Base-by-base conservation (phyloP, 129 eudicot genomes). In the Gnaphalium uliginosum region DNA sequence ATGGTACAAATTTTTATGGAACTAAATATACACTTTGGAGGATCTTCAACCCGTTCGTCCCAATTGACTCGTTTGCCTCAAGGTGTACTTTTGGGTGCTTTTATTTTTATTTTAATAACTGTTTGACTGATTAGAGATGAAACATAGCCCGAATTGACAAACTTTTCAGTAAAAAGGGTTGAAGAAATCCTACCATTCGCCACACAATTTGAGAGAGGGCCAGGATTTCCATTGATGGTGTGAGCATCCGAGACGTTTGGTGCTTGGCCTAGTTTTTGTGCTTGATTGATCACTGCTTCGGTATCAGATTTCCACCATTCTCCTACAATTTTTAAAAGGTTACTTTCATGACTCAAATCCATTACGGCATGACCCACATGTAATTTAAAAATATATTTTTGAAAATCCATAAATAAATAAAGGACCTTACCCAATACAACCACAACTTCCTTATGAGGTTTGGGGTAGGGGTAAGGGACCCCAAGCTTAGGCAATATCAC, bases 221-320 rank as follows among this genome's bases (percentile, higher is more conserved):
- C 96, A 9, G 96, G 89, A 43, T 79, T 81, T 25, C 97, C 97
- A 74, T 87, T 92, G 75, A 92, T 92, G 46, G 96, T 92, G 68
- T 92, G 90, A 72, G 97, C 96, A 76, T 92, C 96, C 1, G 97
- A 92, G 60, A 89, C 89, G 72, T 89, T 87, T 17, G 97, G 97
- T 24, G 97, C 88, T 43, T 39, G 71, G 21, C 97, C 97, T 3
- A 73, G 75, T 78, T 66, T 79, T 74, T 73, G 71, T 0, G 93
- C 97, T 59, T 84, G 80, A 75, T 89, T 75, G 61, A 92, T 83
- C 74, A 92, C 89, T 8, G 86, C 83, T 80, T 92, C 97, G 0
- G 85, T 85, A 77, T 92, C 97, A 9, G 96, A 81, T 46, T 89
- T 92, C 97, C 97, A 92, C 97, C 97, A 92, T 79, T 92, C 97